phyloP scores from a whole-genome alignment of 2,329 filamentous ascomycete species.

The Calonectria henricotiae region DNA sequence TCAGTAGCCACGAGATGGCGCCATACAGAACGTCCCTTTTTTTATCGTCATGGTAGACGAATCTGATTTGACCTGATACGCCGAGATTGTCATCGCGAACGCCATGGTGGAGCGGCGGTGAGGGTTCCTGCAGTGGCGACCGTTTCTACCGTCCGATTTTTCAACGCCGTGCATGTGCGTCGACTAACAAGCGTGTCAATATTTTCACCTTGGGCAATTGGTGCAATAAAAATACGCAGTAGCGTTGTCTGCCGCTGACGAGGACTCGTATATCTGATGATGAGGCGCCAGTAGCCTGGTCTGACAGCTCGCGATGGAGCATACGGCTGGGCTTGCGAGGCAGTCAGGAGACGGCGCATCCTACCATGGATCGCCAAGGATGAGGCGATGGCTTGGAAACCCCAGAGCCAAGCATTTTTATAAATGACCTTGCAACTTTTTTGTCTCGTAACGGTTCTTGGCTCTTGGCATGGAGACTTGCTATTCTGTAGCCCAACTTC shows the following conservation, averaged over 20 bases:
- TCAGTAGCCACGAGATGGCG: too few relatives aligned
- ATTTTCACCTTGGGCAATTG: background rate
- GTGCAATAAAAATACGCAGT: constrained; percentile 15
- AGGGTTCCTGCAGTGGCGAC: constrained; percentile 14
- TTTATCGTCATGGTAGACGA: constrained; percentile 10
- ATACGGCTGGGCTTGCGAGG: constrained; percentile 6
- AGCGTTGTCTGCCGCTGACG: background rate
- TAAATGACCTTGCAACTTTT: constrained; percentile 1
- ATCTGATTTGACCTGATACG: background rate
- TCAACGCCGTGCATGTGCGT: background rate
- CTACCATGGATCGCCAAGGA: background rate
- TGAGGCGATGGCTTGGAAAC: background rate
- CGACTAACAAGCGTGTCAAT: background rate
- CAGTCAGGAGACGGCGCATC: background rate
- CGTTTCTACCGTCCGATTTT: background rate
- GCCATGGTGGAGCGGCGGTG: constrained; percentile 19
- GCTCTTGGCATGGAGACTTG: constrained; percentile 4
- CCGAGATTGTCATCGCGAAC: background rate
- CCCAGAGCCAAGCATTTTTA: constrained; percentile 16
- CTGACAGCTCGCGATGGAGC: background rate
- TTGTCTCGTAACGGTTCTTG: background rate
- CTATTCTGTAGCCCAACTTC: background rate
- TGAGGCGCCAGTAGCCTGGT: constrained; percentile 7
- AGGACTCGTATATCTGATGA: constrained; percentile 1
- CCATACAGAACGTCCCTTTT: background rate